phyloP scores from a whole-genome alignment of 2,329 filamentous ascomycete species.

The Epichloe festucae region DNA sequence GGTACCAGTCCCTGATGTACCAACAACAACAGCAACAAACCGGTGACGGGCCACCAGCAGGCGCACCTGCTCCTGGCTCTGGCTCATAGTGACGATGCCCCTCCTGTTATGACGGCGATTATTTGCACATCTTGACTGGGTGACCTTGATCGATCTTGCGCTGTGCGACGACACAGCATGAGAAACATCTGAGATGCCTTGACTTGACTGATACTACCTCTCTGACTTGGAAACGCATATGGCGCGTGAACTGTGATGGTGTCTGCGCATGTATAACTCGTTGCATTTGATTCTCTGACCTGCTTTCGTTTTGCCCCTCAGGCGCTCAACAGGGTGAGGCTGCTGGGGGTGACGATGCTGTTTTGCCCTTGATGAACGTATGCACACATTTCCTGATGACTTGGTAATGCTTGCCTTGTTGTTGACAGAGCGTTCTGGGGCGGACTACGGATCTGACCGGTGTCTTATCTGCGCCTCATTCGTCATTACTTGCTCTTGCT shows the following conservation, averaged over 20 bases:
- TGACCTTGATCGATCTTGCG: conserved; percentile 20
- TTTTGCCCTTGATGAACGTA: conserved; percentile 3
- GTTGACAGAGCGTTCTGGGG: neutral
- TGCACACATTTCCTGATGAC: neutral
- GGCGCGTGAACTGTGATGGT: conserved; percentile 17
- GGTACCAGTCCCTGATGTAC: conserved; percentile 56
- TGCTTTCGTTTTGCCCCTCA: neutral
- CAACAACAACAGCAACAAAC: conserved; percentile 28
- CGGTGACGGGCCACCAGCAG: conserved; percentile 23
- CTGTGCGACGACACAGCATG: conserved; percentile 1
- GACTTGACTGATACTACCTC: conserved; percentile 20
- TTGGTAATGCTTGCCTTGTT: neutral
- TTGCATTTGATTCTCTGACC: conserved; percentile 5
- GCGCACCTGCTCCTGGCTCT: conserved; percentile 23
- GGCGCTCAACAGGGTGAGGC: neutral
- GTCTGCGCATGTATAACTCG: conserved; percentile 20
- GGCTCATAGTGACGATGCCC: conserved; percentile 22
- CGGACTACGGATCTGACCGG: neutral
- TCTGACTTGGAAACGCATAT: conserved; percentile 11
- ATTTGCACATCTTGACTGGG: conserved; percentile 16
- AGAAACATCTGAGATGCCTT: conserved; percentile 18
- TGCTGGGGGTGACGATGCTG: neutral
- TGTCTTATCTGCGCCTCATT: neutral
- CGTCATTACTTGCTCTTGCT: neutral
- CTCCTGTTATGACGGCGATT: conserved; percentile 2